These are phyloP conservation scores for Pythium guiyangense DNA, from an alignment of 352 stramenopile genomes.

Conservation along the genomic window DNA sequence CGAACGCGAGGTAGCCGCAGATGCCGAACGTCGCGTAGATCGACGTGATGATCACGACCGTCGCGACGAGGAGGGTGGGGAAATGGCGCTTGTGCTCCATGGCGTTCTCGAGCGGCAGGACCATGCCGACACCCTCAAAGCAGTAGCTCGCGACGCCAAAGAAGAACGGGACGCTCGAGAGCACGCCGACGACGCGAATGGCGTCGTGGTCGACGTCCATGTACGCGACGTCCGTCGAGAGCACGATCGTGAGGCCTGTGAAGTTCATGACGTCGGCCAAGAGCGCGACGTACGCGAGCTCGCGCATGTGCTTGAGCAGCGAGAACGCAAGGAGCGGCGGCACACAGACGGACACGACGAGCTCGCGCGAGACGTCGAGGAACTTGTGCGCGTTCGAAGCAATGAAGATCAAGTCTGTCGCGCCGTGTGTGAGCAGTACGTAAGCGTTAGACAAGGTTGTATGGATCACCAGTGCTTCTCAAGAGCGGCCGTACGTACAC, in stretches of 20 bases:
- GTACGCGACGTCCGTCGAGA: conserved; percentile 78
- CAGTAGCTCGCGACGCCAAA: conserved; percentile 88
- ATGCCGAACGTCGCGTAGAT: conserved; percentile 88
- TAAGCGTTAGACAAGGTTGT: background rate
- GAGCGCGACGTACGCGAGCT: conserved; percentile 84
- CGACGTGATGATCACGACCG: conserved; percentile 77
- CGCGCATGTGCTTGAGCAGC: conserved; percentile 84
- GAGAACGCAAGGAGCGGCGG: conserved; percentile 73
- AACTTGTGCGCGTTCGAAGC: conserved; percentile 83
- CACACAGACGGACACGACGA: conserved; percentile 56
- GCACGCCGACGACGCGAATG: conserved; percentile 55
- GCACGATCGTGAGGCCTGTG: conserved; percentile 72
- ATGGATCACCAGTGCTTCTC: background rate
- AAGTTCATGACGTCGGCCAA: conserved; percentile 89
- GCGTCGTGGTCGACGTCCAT: conserved; percentile 46
- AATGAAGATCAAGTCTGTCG: conserved; percentile 89
- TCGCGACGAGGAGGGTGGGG: conserved; percentile 54
- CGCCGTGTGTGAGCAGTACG: background rate
- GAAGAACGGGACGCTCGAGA: conserved; percentile 79
- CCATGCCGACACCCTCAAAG: conserved; percentile 89
- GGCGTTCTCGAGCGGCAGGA: conserved; percentile 86
- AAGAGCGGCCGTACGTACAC: conserved; percentile 30
- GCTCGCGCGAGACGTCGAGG: conserved; percentile 40
- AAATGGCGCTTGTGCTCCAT: conserved; percentile 79
- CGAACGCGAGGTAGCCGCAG: conserved; percentile 86